These are phyloP conservation scores for Fusarium sp. DNA, from an alignment of 2,329 filamentous ascomycete genomes.

Conservation along the genomic window DNA sequence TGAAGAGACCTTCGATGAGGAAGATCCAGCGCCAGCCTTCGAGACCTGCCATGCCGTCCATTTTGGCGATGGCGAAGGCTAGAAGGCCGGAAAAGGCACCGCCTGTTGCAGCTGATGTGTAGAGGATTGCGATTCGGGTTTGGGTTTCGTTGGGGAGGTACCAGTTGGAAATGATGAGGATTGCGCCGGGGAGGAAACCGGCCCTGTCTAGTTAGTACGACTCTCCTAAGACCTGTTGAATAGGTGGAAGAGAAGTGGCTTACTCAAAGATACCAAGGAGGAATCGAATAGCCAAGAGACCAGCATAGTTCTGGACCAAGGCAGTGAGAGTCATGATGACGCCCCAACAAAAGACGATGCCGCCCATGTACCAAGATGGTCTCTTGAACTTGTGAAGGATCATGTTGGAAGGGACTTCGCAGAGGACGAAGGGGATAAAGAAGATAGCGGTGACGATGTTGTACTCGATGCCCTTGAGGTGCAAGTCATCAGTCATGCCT, in stretches of 20 bases:
- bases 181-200: slow-evolving; percentile 15
- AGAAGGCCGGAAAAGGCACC: slow-evolving; percentile 49
- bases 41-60: slow-evolving; percentile 23
- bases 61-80: slow-evolving; percentile 24
- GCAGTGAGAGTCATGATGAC: slow-evolving; percentile 18
- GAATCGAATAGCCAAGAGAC: slow-evolving; percentile 14
- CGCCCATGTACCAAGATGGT: slow-evolving; percentile 15
- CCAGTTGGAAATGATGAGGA: slow-evolving; percentile 31
- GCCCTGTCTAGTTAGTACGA: background rate
- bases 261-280: slow-evolving; percentile 19
- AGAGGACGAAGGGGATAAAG: slow-evolving; percentile 30
- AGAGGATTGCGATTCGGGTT: slow-evolving; percentile 30
- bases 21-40: slow-evolving; percentile 35
- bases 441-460: slow-evolving; percentile 61
- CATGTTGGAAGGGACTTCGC: slow-evolving; percentile 23
- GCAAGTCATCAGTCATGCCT: slow-evolving; percentile 43
- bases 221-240: accelerated
- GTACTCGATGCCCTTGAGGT: slow-evolving; percentile 61
- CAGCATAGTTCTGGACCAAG: slow-evolving; percentile 11
- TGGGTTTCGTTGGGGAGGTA: slow-evolving; percentile 26
- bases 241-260: background rate
- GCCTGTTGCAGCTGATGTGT: slow-evolving; percentile 29
- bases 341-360: slow-evolving; percentile 18
- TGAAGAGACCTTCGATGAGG: slow-evolving; percentile 18
- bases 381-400: slow-evolving; percentile 19